Percentiles rank a stretch among this genome's conserved stretches.
Evolutionary conservation across 164 flowering plant species (phyloP).

Genomic region (Annona squamosa): DNA sequence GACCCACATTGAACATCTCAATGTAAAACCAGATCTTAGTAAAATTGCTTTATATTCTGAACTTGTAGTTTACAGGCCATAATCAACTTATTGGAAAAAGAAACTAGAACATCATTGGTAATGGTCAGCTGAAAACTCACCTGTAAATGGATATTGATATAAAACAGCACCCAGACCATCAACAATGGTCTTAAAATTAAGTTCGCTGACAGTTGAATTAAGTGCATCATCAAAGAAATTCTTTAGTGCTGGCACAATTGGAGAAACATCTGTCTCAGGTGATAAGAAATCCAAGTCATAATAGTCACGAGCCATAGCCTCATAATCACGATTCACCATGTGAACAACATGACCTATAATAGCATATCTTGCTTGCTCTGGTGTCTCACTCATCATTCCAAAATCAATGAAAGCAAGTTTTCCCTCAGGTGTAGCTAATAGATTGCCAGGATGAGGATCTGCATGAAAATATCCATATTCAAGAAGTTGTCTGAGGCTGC

Average conservation of each 20-base stretch:
- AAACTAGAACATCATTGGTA: not conserved
- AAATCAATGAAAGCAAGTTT: slow-evolving; percentile 97
- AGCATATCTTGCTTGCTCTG: slow-evolving; percentile 92
- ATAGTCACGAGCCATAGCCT: slow-evolving; percentile 97
- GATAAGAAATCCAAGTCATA: slow-evolving; percentile 88
- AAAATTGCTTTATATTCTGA: too few relatives aligned
- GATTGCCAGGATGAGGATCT: slow-evolving; percentile 99
- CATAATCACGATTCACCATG: slow-evolving; percentile 97
- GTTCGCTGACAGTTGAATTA: slow-evolving; percentile 82
- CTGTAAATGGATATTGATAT: slow-evolving; percentile 87
- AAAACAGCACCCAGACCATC: slow-evolving; percentile 92
- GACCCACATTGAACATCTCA: slow-evolving; percentile 1
- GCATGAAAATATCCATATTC: slow-evolving; percentile 98
- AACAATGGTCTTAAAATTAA: slow-evolving; percentile 88
- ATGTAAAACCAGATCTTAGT: not conserved
- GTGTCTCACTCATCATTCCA: slow-evolving; percentile 99
- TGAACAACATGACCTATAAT: slow-evolving; percentile 97
- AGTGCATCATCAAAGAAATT: slow-evolving; percentile 94
- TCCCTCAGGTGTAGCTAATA: slow-evolving; percentile 92
- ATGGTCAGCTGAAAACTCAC: slow-evolving; percentile 36
- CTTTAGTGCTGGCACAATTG: slow-evolving; percentile 88
- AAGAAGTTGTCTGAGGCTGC: slow-evolving; percentile 92
- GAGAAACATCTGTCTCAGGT: slow-evolving; percentile 86
- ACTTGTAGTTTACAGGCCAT: not conserved
- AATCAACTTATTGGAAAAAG: not conserved